phyloP scores from a whole-genome alignment of 2,329 filamentous ascomycete species.

The Massarina eburnea region DNA sequence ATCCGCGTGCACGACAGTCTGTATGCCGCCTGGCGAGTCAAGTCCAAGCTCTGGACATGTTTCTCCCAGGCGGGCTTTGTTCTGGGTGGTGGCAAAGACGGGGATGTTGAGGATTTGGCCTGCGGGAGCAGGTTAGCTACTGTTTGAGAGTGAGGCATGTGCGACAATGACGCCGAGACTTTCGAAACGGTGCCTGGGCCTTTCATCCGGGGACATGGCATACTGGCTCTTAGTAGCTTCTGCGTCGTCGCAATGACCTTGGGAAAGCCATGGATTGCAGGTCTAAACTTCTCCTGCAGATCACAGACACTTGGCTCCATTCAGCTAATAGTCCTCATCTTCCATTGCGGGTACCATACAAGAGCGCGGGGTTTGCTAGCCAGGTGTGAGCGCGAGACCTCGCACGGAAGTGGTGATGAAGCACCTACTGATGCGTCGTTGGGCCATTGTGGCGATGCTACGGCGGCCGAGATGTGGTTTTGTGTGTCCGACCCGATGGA shows the following conservation, averaged over 20 bases:
- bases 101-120: constrained; percentile 69
- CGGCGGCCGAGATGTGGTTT: constrained; percentile 1
- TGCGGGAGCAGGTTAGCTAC: constrained; percentile 11
- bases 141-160: constrained; percentile 1
- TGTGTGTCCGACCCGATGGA: constrained; percentile 13
- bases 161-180: background rate
- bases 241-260: constrained; percentile 63
- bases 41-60: constrained; percentile 72
- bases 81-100: constrained; percentile 85
- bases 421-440: constrained; percentile 34
- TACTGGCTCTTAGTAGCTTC: constrained; percentile 55
- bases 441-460: constrained; percentile 25
- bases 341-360: constrained; percentile 30
- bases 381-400: constrained; percentile 24
- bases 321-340: constrained; percentile 17
- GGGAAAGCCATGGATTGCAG: constrained; percentile 80
- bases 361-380: constrained; percentile 44
- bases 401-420: constrained; percentile 11
- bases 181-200: constrained; percentile 47
- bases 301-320: constrained; percentile 74
- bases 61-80: constrained; percentile 72
- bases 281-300: constrained; percentile 88
- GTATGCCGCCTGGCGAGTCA: constrained; percentile 52
- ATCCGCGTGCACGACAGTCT: constrained; percentile 65
- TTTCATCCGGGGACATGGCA: constrained; percentile 3